phyloP scores from a whole-genome alignment of 495 filamentous ascomycete species.

The Endocarpon pusillum region DNA sequence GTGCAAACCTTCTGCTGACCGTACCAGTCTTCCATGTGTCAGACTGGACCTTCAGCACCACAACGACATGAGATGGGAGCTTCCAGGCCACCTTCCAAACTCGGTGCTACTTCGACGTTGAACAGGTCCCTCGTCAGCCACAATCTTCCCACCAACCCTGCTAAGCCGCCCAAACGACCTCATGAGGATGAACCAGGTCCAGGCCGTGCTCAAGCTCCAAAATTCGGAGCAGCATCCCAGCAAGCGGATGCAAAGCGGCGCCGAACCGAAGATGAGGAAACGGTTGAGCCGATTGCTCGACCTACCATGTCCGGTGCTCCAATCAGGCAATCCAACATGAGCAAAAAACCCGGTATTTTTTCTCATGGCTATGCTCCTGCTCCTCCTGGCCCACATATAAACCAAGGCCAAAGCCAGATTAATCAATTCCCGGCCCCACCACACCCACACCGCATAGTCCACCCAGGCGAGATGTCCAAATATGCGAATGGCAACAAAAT shows the following conservation, averaged over 20 bases:
- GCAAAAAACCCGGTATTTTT: slow-evolving; percentile 55
- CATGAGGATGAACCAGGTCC: slow-evolving; percentile 34
- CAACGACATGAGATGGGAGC: slow-evolving; percentile 33
- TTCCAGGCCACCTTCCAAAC: slow-evolving; percentile 32
- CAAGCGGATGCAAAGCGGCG: slow-evolving; percentile 37
- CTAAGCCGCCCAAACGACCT: slow-evolving; percentile 46
- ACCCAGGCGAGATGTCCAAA: slow-evolving; percentile 64
- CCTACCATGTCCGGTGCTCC: slow-evolving; percentile 64
- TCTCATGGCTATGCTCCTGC: slow-evolving; percentile 42
- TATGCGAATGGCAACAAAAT: slow-evolving; percentile 78
- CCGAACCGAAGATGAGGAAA: slow-evolving; percentile 41
- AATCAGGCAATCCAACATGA: slow-evolving; percentile 62
- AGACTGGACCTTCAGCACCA: slow-evolving; percentile 25
- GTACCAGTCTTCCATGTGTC: slow-evolving; percentile 16
- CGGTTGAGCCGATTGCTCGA: slow-evolving; percentile 23
- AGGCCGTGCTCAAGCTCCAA: slow-evolving; percentile 22
- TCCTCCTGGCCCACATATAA: slow-evolving; percentile 29
- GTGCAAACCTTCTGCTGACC: slow-evolving; percentile 4
- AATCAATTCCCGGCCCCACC: neutral
- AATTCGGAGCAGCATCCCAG: slow-evolving; percentile 24
- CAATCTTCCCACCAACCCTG: slow-evolving; percentile 38
- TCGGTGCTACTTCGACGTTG: slow-evolving; percentile 35
- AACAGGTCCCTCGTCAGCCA: slow-evolving; percentile 23
- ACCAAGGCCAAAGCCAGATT: slow-evolving; percentile 16
- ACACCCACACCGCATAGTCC: slow-evolving; percentile 36